Conservation (phyloP, 1,284 basidiomycete species). For the Porogramme epimiltina region DNA sequence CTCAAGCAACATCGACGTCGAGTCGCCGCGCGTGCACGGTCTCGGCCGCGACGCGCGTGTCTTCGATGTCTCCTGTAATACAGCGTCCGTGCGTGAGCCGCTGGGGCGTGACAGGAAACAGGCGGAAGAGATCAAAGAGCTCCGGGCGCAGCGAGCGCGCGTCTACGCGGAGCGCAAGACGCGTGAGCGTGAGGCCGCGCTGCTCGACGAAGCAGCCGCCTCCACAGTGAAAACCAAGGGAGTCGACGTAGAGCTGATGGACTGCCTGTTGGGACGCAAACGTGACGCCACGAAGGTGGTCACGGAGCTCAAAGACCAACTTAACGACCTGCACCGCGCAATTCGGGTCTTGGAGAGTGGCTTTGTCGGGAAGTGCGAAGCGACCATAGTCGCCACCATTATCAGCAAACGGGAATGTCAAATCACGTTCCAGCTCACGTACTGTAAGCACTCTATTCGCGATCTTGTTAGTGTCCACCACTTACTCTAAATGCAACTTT, state of each 20-base stretch:
- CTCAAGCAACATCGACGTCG: conserved; percentile 46
- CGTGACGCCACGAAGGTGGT: conserved; percentile 40
- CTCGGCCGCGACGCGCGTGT: conserved; percentile 44
- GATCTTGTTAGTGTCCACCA: not conserved
- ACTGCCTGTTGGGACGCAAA: conserved; percentile 42
- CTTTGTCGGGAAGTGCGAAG: conserved; percentile 39
- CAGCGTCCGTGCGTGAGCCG: conserved; percentile 11
- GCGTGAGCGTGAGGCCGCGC: conserved; percentile 39
- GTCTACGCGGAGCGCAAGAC: conserved; percentile 40
- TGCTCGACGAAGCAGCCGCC: conserved; percentile 46
- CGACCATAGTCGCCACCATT: conserved; percentile 42
- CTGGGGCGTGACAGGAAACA: conserved; percentile 18
- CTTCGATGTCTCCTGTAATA: conserved; percentile 49
- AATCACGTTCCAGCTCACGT: conserved; percentile 51
- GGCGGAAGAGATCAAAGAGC: conserved; percentile 33
- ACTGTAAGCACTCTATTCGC: conserved; percentile 41
- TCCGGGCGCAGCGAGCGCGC: conserved; percentile 39
- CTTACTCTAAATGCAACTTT: not conserved
- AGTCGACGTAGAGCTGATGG: conserved; percentile 43
- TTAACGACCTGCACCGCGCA: conserved; percentile 37
- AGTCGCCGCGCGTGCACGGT: conserved; percentile 52
- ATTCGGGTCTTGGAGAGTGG: conserved; percentile 13
- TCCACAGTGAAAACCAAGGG: conserved; percentile 31
- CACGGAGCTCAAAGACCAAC: conserved; percentile 40
- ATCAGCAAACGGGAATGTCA: conserved; percentile 35